phyloP scores from a whole-genome alignment of 2,329 filamentous ascomycete genomes.

The Tolypocladium tropicale region DNA sequence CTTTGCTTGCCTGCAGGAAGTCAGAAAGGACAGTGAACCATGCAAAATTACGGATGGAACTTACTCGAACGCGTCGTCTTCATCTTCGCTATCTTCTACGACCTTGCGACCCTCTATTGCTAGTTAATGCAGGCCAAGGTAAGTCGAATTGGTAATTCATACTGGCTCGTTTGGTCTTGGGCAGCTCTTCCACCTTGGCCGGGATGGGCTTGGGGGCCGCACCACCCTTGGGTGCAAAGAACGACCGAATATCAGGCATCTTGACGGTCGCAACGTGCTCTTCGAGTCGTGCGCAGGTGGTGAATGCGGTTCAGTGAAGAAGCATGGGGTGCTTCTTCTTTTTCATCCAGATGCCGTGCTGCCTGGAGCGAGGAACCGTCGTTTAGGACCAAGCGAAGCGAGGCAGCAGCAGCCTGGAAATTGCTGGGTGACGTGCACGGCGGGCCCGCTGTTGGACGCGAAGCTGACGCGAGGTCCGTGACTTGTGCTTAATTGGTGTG shows the following conservation, averaged over 20 bases:
- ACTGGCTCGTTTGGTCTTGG: constrained; percentile 37
- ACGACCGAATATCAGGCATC: constrained; percentile 89
- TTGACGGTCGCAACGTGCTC: background rate
- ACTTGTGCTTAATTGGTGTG: constrained; percentile 22
- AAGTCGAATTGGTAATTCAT: constrained; percentile 10
- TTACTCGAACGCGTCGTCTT: constrained; percentile 43
- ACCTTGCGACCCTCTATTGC: constrained; percentile 51
- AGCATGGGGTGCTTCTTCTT: constrained; percentile 10
- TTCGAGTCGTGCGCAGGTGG: background rate
- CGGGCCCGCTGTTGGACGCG: constrained; percentile 22
- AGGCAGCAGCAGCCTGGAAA: constrained; percentile 16
- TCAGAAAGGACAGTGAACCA: constrained; percentile 8
- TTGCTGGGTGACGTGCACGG: constrained; percentile 22
- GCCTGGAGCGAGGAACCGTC: constrained; percentile 7
- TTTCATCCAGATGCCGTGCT: constrained; percentile 11
- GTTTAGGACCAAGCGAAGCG: constrained; percentile 6
- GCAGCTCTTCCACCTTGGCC: constrained; percentile 34
- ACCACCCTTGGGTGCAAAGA: constrained; percentile 71
- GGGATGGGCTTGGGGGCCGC: constrained; percentile 36
- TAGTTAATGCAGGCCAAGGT: constrained; percentile 8
- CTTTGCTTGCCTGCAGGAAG: constrained; percentile 36
- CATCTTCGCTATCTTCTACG: constrained; percentile 72
- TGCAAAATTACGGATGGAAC: background rate
- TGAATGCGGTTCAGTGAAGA: background rate
- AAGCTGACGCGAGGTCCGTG: constrained; percentile 35